phyloP scores from a whole-genome alignment of 345 rosid genomes.

The Trapa incisa region DNA sequence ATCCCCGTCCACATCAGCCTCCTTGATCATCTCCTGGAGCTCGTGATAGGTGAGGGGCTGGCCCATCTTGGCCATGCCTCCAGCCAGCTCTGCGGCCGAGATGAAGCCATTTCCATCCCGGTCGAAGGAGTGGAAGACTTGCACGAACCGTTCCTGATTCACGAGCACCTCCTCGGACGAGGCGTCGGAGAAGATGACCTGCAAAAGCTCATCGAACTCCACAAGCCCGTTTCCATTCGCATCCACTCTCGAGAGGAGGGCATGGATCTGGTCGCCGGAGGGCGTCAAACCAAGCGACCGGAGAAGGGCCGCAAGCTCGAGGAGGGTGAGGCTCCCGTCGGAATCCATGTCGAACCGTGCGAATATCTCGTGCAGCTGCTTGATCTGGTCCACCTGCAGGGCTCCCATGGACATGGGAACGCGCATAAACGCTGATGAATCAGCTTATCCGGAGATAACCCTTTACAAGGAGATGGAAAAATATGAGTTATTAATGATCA shows the following conservation, averaged over 20 bases:
- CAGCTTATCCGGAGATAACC: not conserved
- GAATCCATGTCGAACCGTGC: constrained; percentile 72
- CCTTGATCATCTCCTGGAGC: constrained; percentile 60
- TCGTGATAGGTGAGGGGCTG: constrained; percentile 65
- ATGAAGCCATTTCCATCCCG: constrained; percentile 75
- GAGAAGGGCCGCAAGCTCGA: constrained; percentile 77
- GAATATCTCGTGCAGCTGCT: constrained; percentile 50
- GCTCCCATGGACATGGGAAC: not conserved
- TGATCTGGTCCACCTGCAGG: constrained; percentile 28
- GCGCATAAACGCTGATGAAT: not conserved
- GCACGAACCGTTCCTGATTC: constrained; percentile 47
- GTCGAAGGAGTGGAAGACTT: constrained; percentile 56
- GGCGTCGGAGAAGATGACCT: constrained; percentile 41
- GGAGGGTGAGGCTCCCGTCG: constrained; percentile 82
- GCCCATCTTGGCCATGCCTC: constrained; percentile 84
- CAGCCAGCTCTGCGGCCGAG: constrained; percentile 64
- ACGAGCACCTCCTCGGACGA: constrained; percentile 31
- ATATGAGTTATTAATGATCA: not conserved
- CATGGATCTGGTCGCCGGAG: constrained; percentile 59
- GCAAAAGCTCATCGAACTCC: constrained; percentile 71
- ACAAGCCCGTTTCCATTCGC: constrained; percentile 65
- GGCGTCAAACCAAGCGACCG: constrained; percentile 72
- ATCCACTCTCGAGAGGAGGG: constrained; percentile 60
- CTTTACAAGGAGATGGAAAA: not conserved
- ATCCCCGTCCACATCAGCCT: constrained; percentile 71